Percentiles rank a stretch among this genome's conserved stretches.
Conservation (phyloP, 352 stramenopile species). For the Phytophthora melonis region DNA sequence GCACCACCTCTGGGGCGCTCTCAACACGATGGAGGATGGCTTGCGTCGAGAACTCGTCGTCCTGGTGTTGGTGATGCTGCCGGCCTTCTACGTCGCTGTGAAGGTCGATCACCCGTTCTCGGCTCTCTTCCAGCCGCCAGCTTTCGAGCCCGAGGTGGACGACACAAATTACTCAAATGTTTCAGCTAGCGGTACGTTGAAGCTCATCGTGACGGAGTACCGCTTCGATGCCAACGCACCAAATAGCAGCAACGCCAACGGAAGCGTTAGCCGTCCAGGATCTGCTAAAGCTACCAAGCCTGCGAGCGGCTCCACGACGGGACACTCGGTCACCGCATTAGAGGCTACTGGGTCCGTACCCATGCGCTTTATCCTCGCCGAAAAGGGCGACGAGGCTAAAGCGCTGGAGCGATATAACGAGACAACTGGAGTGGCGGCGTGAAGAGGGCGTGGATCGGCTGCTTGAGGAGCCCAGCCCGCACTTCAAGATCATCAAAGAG, state of each 20-base stretch:
- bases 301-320: slow-evolving; percentile 4
- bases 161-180: slow-evolving; percentile 28
- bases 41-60: slow-evolving; percentile 66
- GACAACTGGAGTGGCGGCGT: slow-evolving; percentile 81
- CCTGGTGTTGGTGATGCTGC: slow-evolving; percentile 66
- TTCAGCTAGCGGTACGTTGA: slow-evolving; percentile 54
- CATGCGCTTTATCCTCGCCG: slow-evolving; percentile 74
- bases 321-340: slow-evolving; percentile 38
- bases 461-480: slow-evolving; percentile 64
- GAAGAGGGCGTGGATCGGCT: slow-evolving; percentile 87
- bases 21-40: slow-evolving; percentile 50
- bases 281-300: slow-evolving; percentile 14
- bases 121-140: slow-evolving; percentile 58
- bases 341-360: slow-evolving; percentile 52
- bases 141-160: slow-evolving; percentile 33
- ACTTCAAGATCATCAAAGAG: slow-evolving; percentile 90
- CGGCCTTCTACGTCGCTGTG: slow-evolving; percentile 72
- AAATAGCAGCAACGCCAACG: slow-evolving; percentile 24
- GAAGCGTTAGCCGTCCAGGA: slow-evolving; percentile 32
- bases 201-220: slow-evolving; percentile 82
- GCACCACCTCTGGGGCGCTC: slow-evolving; percentile 62
- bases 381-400: slow-evolving; percentile 80
- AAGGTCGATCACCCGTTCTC: slow-evolving; percentile 83
- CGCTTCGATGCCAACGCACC: slow-evolving; percentile 48
- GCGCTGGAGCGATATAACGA: slow-evolving; percentile 72